Conservation (phyloP, 345 rosid genomes). For the Viola odorata region DNA sequence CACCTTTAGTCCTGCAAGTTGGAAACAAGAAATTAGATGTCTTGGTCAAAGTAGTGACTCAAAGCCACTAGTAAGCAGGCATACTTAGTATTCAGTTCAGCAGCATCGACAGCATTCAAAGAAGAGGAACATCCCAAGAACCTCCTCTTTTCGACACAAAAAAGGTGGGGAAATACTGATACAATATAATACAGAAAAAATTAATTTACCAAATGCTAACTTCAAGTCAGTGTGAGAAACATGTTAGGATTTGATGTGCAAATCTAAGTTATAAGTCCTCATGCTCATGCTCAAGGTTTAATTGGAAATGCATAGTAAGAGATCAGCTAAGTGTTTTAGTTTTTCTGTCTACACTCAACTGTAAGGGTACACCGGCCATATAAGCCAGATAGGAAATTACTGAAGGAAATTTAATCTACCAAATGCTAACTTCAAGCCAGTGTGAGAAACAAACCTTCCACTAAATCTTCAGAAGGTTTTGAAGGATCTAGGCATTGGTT, state of each 20-base stretch:
- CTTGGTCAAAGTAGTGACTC: neutral
- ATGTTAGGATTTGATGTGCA: neutral
- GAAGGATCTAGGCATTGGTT: conserved; percentile 39
- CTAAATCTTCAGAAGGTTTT: conserved; percentile 19
- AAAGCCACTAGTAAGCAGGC: no score
- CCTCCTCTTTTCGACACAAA: no score
- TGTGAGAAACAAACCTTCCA: conserved; percentile 33
- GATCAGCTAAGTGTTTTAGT: no score
- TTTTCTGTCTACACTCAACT: no score
- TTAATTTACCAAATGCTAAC: conserved; percentile 9
- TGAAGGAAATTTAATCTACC: neutral
- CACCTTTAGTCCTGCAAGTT: conserved; percentile 47
- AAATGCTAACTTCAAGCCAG: conserved; percentile 15
- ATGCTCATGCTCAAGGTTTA: no score
- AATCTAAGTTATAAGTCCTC: no score
- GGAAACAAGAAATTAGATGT: conserved; percentile 9
- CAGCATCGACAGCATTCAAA: neutral
- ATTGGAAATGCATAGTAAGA: no score
- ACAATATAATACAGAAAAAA: neutral
- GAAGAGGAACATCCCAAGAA: no score
- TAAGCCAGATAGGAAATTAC: no score
- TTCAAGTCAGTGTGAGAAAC: conserved; percentile 12
- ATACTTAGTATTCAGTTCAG: neutral
- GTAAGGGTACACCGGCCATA: no score
- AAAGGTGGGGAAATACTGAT: no score